Evolutionary conservation across 768 basidiomycete species (phyloP).

Genomic region (Amanita thiersii): DNA sequence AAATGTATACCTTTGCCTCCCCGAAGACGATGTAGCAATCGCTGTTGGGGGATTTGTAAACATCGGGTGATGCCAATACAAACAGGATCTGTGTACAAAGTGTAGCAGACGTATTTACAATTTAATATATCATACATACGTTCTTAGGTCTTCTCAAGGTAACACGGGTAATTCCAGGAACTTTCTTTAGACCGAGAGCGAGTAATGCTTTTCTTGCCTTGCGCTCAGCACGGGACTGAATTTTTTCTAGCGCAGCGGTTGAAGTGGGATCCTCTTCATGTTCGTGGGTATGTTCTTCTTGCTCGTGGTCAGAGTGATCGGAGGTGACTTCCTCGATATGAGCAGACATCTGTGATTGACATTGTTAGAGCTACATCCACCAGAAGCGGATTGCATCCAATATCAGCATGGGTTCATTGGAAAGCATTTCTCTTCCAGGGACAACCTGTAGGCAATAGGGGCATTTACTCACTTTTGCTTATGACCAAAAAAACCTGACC

Average conservation of each 20-base stretch:
- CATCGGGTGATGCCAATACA: constrained; percentile 89
- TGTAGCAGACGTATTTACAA: neutral
- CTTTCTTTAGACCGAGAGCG: constrained; percentile 85
- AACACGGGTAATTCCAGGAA: constrained; percentile 90
- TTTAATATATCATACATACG: constrained; percentile 34
- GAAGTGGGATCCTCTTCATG: constrained; percentile 75
- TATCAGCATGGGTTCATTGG: constrained; percentile 2
- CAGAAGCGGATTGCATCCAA: constrained; percentile 24
- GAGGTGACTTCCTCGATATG: constrained; percentile 80
- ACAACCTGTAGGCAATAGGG: neutral
- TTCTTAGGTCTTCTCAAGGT: constrained; percentile 94
- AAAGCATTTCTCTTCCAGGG: neutral
- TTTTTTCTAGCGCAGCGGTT: constrained; percentile 81
- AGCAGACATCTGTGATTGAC: constrained; percentile 54
- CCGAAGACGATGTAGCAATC: constrained; percentile 99
- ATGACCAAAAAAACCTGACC: constrained; percentile 7
- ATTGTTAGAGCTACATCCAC: constrained; percentile 21
- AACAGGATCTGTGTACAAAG: constrained; percentile 60
- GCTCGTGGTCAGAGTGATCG: constrained; percentile 70
- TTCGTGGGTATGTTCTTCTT: constrained; percentile 44
- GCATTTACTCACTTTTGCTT: constrained; percentile 2
- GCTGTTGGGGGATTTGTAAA: constrained; percentile 95
- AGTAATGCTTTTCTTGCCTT: constrained; percentile 93
- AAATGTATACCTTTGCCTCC: constrained; percentile 71
- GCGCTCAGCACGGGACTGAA: constrained; percentile 90